Base-by-base conservation (phyloP, 257 asterid genomes). In the Verbascum thapsus region DNA sequence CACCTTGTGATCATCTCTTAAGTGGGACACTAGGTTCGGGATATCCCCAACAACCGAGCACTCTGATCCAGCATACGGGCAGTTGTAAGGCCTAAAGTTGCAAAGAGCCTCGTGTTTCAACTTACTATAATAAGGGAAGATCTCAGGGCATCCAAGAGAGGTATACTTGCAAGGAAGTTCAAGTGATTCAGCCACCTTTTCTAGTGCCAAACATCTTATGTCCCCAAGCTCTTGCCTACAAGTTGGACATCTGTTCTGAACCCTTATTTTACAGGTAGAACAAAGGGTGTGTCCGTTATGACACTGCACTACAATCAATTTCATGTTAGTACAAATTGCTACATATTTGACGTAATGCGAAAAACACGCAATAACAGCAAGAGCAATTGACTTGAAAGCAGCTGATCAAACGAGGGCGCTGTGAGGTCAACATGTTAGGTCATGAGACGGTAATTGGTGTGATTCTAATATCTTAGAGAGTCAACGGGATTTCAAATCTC, bases 201-300 rank as follows among this genome's bases (percentile, higher is more conserved):
- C 88, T 2, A 82, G 79, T 0, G 88, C 88, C 71, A 79, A 72
- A 47, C 88, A 82, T 44, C 88, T 55, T 15, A 82, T 82, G 47
- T 82, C 88, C n/a, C 88, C 88, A 3, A 82, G 85, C 58, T 79
- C 85, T n/a, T 76, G 88, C 55, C 83, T 77, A 67, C 88, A 82
- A 1, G 85, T 79, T 2, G 88, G 88, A 62, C 88, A 82, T 61
- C 81, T 67, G 72, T 79, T 82, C 72, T 79, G 85, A 45, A 79
- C 80, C 45, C 83, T 57, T 49, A 54, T 68, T 79, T 82, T 82
- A 57, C 85, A 82, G 16, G 80, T 76, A 9, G 85, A 79, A 60
- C 88, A 79, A 39, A 82, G 75, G 13, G 88, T 76, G 32, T 82
- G 85, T 17, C 88, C 88, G 38, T 82, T 79, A 72, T 82, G 88